Base-by-base conservation (phyloP, 495 filamentous ascomycete species). In the Xylaria bambusicola region DNA sequence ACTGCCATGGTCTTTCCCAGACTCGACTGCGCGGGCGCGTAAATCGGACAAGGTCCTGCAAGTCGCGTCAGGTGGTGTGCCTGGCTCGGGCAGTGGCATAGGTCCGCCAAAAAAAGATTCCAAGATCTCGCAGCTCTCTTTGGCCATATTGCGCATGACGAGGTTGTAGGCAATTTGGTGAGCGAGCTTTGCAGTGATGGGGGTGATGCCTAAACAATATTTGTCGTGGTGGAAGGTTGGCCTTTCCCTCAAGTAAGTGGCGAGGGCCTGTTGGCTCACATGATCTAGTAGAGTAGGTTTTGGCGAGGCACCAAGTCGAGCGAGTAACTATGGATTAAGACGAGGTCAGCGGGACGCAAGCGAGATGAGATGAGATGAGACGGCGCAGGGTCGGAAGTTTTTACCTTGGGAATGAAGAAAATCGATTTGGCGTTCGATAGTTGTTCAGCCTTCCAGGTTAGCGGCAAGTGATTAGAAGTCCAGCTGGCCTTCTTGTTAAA, bases 141-240 rank as follows among this genome's bases (percentile, higher is more conserved):
- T 1, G 23, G 2, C 40, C 52, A 3, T 56, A 3, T 33, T 46
- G 1, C 20, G 40, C 23, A n/a, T 12, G 12, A 20, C 52, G 10
- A 56, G 10, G 23, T 9, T 4, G 1, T 15, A 29, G 15, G 21
- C 45, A 21, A 56, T 41, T 5, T 17, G 13, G 40, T 44, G 33
- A 18, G 38, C 38, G 4, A 56, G 40, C 52, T 46, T 23, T 46
- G 24, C 52, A 9, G 52, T 56, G 23, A 56, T 7, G 3, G 52
- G 52, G 15, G 15, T 18, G 13, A 38, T 8, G 41, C n/a, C 17
- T 13, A 17, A 3, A 36, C 31, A 48, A 2, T 27, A 38, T 9
- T 49, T 38, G 4, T 40, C 26, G 5, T 38, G 55, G 9, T 57
- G 41, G 29, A 7, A 49, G 18, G 41, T 4, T 1, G 44, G 55